These are phyloP conservation scores for Nymphaea colorata DNA, from an alignment of 164 flowering plant genomes.

Conservation along the genomic window DNA sequence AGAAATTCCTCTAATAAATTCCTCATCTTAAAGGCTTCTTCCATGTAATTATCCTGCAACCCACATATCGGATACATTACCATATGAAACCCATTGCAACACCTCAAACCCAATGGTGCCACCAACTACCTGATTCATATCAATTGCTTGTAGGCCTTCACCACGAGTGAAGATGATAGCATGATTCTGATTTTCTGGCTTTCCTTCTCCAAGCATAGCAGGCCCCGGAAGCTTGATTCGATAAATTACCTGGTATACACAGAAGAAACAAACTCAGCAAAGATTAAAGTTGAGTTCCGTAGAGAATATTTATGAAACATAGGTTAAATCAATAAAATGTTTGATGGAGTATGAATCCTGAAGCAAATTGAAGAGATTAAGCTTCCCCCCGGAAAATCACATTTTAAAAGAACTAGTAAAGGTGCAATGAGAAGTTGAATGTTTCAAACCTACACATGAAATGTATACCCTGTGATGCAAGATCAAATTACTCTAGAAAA, in stretches of 20 bases:
- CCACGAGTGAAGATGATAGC: conserved; percentile 97
- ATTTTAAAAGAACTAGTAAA: no score
- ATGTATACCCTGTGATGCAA: no score
- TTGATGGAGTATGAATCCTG: no score
- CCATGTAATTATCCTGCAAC: conserved; percentile 92
- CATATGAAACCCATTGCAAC: no score
- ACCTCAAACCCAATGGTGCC: no score
- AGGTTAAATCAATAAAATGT: no score
- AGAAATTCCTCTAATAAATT: conserved; percentile 89
- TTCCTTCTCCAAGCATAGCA: conserved; percentile 93
- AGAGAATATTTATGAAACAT: no score
- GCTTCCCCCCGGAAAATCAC: no score
- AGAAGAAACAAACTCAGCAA: not conserved
- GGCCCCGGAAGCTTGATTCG: conserved; percentile 92
- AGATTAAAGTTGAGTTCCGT: not conserved
- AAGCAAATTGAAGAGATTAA: no score
- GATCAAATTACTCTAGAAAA: no score
- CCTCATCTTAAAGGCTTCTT: conserved; percentile 96
- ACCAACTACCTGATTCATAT: conserved; percentile 83
- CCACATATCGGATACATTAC: not conserved
- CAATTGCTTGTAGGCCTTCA: conserved; percentile 96
- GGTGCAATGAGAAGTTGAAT: no score
- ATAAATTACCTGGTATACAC: conserved; percentile 49
- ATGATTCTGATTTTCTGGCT: conserved; percentile 99
- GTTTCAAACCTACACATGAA: no score